Percentiles rank a stretch among this genome's conserved stretches.
phyloP scores from a whole-genome alignment of 768 basidiomycete species.

The Gymnopilus dilepis region DNA sequence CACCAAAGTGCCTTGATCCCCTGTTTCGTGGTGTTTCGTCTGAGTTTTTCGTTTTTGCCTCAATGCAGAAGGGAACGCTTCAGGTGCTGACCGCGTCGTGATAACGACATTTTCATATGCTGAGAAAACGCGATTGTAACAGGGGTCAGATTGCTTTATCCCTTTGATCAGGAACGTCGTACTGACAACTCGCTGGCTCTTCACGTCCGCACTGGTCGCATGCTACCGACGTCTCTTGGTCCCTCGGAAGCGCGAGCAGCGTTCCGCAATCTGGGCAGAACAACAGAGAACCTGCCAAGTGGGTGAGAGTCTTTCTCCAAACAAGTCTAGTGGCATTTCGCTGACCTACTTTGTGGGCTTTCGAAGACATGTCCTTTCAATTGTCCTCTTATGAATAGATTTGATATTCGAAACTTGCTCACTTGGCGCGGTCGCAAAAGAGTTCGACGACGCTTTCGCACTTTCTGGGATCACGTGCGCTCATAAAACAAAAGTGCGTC shows the following conservation, averaged over 20 bases:
- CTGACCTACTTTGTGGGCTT: conserved; percentile 47
- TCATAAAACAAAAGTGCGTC: conserved; percentile 21
- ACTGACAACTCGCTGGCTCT: conserved; percentile 90
- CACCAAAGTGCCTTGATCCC: conserved; percentile 65
- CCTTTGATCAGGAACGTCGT: not conserved
- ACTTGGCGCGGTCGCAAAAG: not conserved
- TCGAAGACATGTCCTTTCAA: conserved; percentile 13
- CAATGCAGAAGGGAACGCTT: conserved; percentile 91
- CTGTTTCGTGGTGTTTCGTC: conserved; percentile 76
- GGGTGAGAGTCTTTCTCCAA: conserved; percentile 6
- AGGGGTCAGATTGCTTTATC: conserved; percentile 3
- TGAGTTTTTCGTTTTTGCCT: conserved; percentile 89
- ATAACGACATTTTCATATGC: conserved; percentile 94
- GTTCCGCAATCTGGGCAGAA: conserved; percentile 96
- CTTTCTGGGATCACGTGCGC: conserved; percentile 21
- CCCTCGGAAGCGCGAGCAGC: conserved; percentile 80
- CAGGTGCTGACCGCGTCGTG: conserved; percentile 88
- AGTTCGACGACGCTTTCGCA: conserved; percentile 2
- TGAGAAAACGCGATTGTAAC: conserved; percentile 33
- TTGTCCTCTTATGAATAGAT: not conserved
- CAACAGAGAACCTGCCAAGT: conserved; percentile 76
- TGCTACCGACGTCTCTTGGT: conserved; percentile 70
- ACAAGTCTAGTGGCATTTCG: not conserved
- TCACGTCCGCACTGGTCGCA: conserved; percentile 91
- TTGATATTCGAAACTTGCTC: not conserved